A percentile compares a stretch with the other conserved stretches of the same genome.
Conservation (phyloP, 768 basidiomycete genomes). For the Kwoniella sp. region DNA sequence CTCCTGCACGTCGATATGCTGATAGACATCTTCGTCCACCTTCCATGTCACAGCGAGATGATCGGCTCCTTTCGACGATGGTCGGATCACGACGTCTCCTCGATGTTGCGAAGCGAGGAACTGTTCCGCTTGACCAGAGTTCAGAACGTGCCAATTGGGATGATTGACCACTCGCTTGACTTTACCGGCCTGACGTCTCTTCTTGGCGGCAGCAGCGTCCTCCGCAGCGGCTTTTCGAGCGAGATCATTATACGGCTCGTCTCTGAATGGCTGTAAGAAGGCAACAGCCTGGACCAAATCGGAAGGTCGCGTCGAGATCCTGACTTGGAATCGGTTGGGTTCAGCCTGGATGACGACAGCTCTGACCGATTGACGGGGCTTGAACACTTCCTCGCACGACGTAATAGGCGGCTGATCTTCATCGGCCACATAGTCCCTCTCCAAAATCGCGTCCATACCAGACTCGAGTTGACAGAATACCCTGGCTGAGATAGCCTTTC, state of each 20-base stretch:
- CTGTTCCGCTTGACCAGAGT: constrained; percentile 81
- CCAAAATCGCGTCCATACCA: constrained; percentile 82
- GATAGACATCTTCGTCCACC: constrained; percentile 91
- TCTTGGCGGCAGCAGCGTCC: constrained; percentile 74
- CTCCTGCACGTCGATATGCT: constrained; percentile 71
- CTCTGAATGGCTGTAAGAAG: constrained; percentile 49
- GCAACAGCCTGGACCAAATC: constrained; percentile 33
- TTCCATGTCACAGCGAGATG: constrained; percentile 99
- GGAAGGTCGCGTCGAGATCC: constrained; percentile 67
- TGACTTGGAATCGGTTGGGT: constrained; percentile 68
- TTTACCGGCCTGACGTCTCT: constrained; percentile 76
- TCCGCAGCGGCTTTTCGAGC: constrained; percentile 48
- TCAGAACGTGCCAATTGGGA: constrained; percentile 96
- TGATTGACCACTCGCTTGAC: constrained; percentile 89
- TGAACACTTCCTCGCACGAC: constrained; percentile 61
- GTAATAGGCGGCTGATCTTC: constrained; percentile 42
- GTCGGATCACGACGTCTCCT: constrained; percentile 94
- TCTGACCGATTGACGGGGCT: constrained; percentile 76
- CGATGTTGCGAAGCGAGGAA: constrained; percentile 86
- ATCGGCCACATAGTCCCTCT: constrained; percentile 61
- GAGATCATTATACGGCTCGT: constrained; percentile 52
- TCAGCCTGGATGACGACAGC: constrained; percentile 74
- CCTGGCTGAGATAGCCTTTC: constrained; percentile 68
- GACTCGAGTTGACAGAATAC: constrained; percentile 81
- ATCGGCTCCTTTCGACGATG: constrained; percentile 88